These are phyloP conservation scores for Aspergillus sp. DNA, from an alignment of 2,329 filamentous ascomycete genomes.

Conservation along the genomic window DNA sequence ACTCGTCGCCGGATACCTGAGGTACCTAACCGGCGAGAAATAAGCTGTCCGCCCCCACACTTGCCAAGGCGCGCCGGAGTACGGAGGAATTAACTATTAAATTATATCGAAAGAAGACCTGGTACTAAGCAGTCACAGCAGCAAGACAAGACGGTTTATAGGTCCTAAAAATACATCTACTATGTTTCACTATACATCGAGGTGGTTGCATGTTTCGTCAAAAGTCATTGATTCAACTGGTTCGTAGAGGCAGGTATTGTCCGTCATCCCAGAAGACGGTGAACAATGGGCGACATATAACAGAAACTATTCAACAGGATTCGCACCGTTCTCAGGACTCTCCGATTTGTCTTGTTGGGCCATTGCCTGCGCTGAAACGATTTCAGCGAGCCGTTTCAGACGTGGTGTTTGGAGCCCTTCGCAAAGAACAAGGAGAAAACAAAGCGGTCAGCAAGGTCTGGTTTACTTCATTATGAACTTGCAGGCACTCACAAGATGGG, in stretches of 20 bases:
- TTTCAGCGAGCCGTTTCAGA: conserved; percentile 94
- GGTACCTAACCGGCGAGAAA: too few species aligned
- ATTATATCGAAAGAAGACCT: not conserved
- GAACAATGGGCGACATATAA: conserved; percentile 18
- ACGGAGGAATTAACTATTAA: not conserved
- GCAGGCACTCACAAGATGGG: conserved; percentile 75
- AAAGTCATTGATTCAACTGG: not conserved
- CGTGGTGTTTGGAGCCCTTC: conserved; percentile 92
- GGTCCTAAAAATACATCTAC: not conserved
- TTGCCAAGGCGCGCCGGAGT: not conserved
- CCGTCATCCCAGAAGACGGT: conserved; percentile 25
- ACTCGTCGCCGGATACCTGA: too few species aligned
- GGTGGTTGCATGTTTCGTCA: not conserved
- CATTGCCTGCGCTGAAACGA: conserved; percentile 93
- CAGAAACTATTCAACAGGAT: conserved; percentile 28
- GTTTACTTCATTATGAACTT: not conserved
- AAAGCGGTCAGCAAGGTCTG: not conserved
- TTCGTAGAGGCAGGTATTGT: conserved; percentile 21
- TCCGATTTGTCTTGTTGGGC: conserved; percentile 89
- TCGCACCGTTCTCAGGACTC: conserved; percentile 27
- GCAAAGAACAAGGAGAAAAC: conserved; percentile 31
- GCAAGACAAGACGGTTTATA: not conserved
- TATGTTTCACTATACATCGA: conserved; percentile 4
- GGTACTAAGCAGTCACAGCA: not conserved
- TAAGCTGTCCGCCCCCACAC: not conserved